phyloP scores from a whole-genome alignment of 208 protist species.

The Leishmania turanica region DNA sequence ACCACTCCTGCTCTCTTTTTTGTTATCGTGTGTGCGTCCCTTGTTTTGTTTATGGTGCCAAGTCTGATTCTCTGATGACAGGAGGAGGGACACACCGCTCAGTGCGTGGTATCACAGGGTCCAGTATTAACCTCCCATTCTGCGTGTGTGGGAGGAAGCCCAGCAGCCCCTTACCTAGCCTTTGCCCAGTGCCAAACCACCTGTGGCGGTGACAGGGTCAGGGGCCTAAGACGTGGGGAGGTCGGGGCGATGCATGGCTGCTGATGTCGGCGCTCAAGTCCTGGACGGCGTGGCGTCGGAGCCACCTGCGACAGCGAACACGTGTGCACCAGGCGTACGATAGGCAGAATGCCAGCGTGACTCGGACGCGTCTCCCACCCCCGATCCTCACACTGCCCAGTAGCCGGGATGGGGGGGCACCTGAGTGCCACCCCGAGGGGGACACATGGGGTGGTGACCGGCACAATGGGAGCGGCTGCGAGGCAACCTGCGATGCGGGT shows the following conservation, averaged over 20 bases:
- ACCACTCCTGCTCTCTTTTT: not conserved
- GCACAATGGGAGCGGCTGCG: not conserved
- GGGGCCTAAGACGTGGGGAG: not conserved
- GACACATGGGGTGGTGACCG: too few relatives aligned
- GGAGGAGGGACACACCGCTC: not conserved
- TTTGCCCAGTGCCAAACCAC: not conserved
- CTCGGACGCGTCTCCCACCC: too few relatives aligned
- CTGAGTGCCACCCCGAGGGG: not conserved
- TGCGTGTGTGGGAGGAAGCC: not conserved
- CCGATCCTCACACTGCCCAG: too few relatives aligned
- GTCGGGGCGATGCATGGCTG: not conserved
- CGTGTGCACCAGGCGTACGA: not conserved
- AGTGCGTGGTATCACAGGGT: not conserved
- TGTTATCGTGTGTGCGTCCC: not conserved
- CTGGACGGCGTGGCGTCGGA: not conserved
- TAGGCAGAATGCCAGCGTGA: not conserved
- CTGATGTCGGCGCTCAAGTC: not conserved
- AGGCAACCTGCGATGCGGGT: not conserved
- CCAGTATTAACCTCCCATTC: not conserved
- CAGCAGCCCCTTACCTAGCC: not conserved
- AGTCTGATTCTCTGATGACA: too few relatives aligned
- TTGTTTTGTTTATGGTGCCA: not conserved
- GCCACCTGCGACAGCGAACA: not conserved
- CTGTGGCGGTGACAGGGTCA: not conserved
- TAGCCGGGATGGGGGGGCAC: not conserved